These are phyloP conservation scores for Colletotrichum filicis DNA, from an alignment of 2,329 filamentous ascomycete species.

Conservation along the genomic window DNA sequence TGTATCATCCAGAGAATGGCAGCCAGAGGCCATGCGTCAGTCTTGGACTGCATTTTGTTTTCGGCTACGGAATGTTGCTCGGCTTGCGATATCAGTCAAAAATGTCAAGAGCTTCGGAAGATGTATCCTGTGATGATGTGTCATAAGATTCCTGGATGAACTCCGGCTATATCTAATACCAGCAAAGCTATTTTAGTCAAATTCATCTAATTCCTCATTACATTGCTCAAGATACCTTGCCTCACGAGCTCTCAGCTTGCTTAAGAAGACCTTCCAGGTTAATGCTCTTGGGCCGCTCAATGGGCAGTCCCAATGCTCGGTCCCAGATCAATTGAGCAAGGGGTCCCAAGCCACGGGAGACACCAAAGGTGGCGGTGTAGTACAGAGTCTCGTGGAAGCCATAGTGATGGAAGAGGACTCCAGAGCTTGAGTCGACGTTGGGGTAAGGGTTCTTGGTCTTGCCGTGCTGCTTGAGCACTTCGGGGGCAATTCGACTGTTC, in stretches of 20 bases:
- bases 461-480: constrained; percentile 92
- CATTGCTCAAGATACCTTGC: neutral
- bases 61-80: too few relatives aligned
- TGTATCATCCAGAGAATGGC: too few relatives aligned
- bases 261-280: constrained; percentile 89
- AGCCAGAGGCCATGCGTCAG: too few relatives aligned
- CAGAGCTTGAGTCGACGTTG: constrained; percentile 93
- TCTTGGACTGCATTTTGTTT: too few relatives aligned
- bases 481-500: constrained; percentile 91
- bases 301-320: constrained; percentile 89
- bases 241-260: constrained; percentile 61
- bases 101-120: neutral
- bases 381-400: constrained; percentile 97
- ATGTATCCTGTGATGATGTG: neutral
- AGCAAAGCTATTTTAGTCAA: neutral
- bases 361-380: constrained; percentile 82
- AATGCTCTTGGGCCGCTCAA: constrained; percentile 98
- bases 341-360: constrained; percentile 81
- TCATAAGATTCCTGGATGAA: constrained; percentile 3
- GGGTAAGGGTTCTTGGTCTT: constrained; percentile 99
- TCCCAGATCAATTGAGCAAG: constrained; percentile 97
- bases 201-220: neutral
- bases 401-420: constrained; percentile 97
- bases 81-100: too few relatives aligned
- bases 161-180: constrained; percentile 24